Evolutionary conservation across 2,329 filamentous ascomycete species (phyloP), one percentile per base, ranked within the genome.

Genomic region (Beauveria medogensis): DNA sequence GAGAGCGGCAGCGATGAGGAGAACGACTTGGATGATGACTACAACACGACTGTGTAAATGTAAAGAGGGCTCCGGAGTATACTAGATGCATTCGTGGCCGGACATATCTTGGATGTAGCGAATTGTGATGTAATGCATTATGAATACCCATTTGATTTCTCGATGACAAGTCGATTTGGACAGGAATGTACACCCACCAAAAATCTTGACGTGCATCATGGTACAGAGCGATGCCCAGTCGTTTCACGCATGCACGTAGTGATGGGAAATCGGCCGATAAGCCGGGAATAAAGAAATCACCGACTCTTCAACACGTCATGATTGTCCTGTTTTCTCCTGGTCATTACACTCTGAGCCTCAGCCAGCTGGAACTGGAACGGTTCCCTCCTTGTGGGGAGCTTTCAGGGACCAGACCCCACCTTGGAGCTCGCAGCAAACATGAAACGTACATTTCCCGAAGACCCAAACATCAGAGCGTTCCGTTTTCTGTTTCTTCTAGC

Each of bases 1-100:
- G 80, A 80, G 51, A 82, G 77, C 64, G 83, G 79, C 60, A 82
- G 84, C 56, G 82, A 85, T 5, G 56, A 52, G 7, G 56, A 46
- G n/a, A 82, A 85, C 51, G 79, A 78, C 12, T 80, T 82, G 72
- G 82, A 83, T 63, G 80, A 82, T 34, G 37, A 56, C n/a, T 55
- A 44, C 30, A 47, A 40, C 3, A 48, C 40, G 26, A 10, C 43
- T 18, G 20, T 56, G 30, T 57, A 55, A 34, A 20, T 41, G 9
- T 20, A 9, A 26, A 8, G 24, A 30, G 16, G 44, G 28, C 12
- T 7, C 22, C 26, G 5, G 26, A 14, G 9, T 24, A 51, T 34
- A 12, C 10, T 9, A 26, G 41, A 22, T 48, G 52, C 24, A 34
- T 22, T 10, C 2, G 10, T 14, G 55, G 28, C 9, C 20, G 14